Conservation (phyloP, 306 rosid species). For the Dicorynia guianensis region DNA sequence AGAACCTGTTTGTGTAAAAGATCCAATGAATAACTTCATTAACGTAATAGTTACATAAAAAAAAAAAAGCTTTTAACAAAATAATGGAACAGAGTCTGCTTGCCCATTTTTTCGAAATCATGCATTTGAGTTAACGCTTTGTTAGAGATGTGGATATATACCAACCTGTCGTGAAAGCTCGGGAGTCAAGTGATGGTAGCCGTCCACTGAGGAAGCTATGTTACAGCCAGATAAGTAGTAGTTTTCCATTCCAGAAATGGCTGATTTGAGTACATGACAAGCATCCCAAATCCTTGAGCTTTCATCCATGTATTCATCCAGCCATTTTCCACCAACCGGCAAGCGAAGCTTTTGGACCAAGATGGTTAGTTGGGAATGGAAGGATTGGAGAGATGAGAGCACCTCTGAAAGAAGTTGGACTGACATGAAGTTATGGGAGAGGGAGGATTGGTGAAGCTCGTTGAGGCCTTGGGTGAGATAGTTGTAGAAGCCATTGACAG, state of each 20-base stretch:
- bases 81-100: slow-evolving; percentile 10
- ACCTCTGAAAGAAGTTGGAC: slow-evolving; percentile 73
- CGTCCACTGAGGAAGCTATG: slow-evolving; percentile 61
- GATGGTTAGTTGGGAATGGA: slow-evolving; percentile 72
- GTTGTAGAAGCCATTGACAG: slow-evolving; percentile 85
- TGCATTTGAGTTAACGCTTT: not conserved
- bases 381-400: slow-evolving; percentile 69
- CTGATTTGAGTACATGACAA: slow-evolving; percentile 76
- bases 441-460: slow-evolving; percentile 59
- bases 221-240: slow-evolving; percentile 49
- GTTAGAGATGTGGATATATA: not conserved
- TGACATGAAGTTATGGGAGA: slow-evolving; percentile 72
- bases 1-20: slow-evolving; percentile 47
- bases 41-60: not conserved
- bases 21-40: not conserved
- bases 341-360: slow-evolving; percentile 72
- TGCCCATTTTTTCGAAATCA: slow-evolving; percentile 4
- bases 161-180: slow-evolving; percentile 68
- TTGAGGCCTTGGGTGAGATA: slow-evolving; percentile 66
- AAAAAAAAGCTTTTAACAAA: not conserved
- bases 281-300: slow-evolving; percentile 86
- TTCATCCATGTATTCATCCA: slow-evolving; percentile 93
- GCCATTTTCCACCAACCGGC: slow-evolving; percentile 89
- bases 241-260: slow-evolving; percentile 66
- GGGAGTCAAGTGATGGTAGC: slow-evolving; percentile 57